phyloP scores from a whole-genome alignment of 768 basidiomycete genomes.

The Leucocoprinus birnbaumii region DNA sequence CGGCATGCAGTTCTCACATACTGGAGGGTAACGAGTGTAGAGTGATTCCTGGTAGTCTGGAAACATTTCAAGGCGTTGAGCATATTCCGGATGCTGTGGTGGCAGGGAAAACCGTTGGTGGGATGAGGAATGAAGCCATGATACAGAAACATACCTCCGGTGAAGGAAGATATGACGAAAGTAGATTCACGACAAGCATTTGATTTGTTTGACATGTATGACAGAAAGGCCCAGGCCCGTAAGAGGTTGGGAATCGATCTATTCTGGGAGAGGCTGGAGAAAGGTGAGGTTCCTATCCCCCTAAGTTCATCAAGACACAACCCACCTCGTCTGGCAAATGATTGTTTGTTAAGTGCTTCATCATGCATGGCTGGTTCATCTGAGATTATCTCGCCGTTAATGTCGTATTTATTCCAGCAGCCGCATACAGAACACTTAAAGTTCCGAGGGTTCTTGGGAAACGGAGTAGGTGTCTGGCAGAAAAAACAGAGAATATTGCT shows the following conservation, averaged over 20 bases:
- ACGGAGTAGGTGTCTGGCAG: constrained; percentile 48
- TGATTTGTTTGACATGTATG: constrained; percentile 92
- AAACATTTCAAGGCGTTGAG: constrained; percentile 55
- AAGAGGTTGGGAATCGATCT: constrained; percentile 63
- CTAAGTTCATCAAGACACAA: not conserved
- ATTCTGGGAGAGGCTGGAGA: constrained; percentile 62
- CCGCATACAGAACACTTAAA: constrained; percentile 67
- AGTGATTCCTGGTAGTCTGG: constrained; percentile 74
- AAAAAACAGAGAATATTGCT: constrained; percentile 64
- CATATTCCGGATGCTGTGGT: constrained; percentile 70
- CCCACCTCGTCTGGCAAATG: constrained; percentile 74
- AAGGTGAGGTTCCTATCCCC: not conserved
- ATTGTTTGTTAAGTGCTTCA: constrained; percentile 61
- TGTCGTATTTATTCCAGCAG: constrained; percentile 75
- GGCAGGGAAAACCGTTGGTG: constrained; percentile 4
- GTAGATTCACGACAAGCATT: constrained; percentile 77
- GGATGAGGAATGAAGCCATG: not conserved
- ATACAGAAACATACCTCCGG: constrained; percentile 53
- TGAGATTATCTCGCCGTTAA: constrained; percentile 73
- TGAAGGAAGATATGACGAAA: constrained; percentile 86
- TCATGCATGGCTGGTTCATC: constrained; percentile 90
- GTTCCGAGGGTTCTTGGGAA: constrained; percentile 46
- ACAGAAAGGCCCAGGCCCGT: constrained; percentile 70
- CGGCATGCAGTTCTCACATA: constrained; percentile 74
- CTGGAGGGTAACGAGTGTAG: constrained; percentile 81